Evolutionary conservation across 2,329 filamentous ascomycete genomes (phyloP).

Genomic region (Colletotrichum plurivorum): DNA sequence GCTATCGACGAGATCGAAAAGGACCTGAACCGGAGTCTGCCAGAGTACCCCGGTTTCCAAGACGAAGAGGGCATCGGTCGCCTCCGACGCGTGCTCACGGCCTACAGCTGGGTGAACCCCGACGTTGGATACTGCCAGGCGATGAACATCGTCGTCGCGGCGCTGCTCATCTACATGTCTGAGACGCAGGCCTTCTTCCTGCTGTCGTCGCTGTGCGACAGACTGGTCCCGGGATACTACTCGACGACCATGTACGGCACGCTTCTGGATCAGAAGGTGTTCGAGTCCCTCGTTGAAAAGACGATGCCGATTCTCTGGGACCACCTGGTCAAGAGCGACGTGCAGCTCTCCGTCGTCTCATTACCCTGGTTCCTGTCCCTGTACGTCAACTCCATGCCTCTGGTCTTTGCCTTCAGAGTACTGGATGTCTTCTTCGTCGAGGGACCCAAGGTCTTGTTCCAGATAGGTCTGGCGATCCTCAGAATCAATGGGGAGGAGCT

Average conservation of each 20-base stretch:
- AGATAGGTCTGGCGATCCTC: slow-evolving; percentile 95
- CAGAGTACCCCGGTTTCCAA: slow-evolving; percentile 97
- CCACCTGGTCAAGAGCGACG: slow-evolving; percentile 95
- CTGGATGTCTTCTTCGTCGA: slow-evolving; percentile 98
- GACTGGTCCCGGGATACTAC: slow-evolving; percentile 95
- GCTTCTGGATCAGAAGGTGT: slow-evolving; percentile 94
- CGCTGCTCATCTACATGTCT: slow-evolving; percentile 98
- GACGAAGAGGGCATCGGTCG: slow-evolving; percentile 94
- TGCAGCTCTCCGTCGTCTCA: slow-evolving; percentile 97
- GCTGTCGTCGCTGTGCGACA: slow-evolving; percentile 91
- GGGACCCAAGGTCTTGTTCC: slow-evolving; percentile 96
- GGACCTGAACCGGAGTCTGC: slow-evolving; percentile 94
- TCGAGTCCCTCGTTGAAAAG: slow-evolving; percentile 97
- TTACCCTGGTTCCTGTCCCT: slow-evolving; percentile 98
- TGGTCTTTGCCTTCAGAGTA: slow-evolving; percentile 97
- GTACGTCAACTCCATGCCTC: slow-evolving; percentile 99
- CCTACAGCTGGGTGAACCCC: slow-evolving; percentile 96
- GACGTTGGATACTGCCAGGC: slow-evolving; percentile 99
- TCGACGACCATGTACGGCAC: slow-evolving; percentile 99
- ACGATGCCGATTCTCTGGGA: slow-evolving; percentile 99
- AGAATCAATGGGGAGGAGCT: slow-evolving; percentile 97
- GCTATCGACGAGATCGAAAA: slow-evolving; percentile 99
- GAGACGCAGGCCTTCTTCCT: slow-evolving; percentile 96
- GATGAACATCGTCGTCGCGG: slow-evolving; percentile 99
- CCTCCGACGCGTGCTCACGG: slow-evolving; percentile 90